Evolutionary conservation across 2,329 filamentous ascomycete species (phyloP), one percentile per base, ranked within the genome.

Genomic region (Clonostachys rosea): DNA sequence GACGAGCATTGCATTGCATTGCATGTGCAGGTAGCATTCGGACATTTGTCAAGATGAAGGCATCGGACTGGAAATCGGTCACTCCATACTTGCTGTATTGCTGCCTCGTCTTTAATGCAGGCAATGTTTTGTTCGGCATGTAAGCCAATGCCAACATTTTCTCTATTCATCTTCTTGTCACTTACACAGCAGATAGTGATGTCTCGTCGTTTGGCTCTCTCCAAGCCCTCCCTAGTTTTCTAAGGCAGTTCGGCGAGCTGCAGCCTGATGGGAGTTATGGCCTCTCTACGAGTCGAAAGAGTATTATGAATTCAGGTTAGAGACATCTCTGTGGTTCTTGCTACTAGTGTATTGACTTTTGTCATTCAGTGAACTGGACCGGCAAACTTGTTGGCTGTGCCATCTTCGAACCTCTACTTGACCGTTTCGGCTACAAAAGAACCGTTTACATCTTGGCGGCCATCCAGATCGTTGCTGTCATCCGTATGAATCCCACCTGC

Each of bases 321-420:
- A 40, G 5, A 8, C 5, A 6, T 17, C 4, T 2, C 16, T 14
- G 36, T 18, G 12, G 17, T 5, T 39, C 12, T 11, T 18, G 12
- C 18, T n/a, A 42, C 8, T 17, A 17, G 13, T 9, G 14, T 16
- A 34, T 24, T 42, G 37, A 47, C 45, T 20, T 30, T 14, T 34
- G 12, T n/a, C 9, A 9, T 12, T n/a, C 18, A 47, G 40, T 47
- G 33, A 43, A 43, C 34, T 47, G 41, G 40, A 47, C 41, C 16
- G 46, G 46, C 40, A 47, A 47, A 34, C 40, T 47, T n/a, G 40
- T 47, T 24, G 46, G 46, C 9, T 47, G 46, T 44, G 40, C 41
- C 16, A 43, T 44, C 34, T 47, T 44, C 34, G 46, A 47, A 24
- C 40, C 41, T 14, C 13, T 47, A 6, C n/a, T 47, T 3, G 35